Percentiles rank a stretch among this genome's conserved stretches.
phyloP scores from a whole-genome alignment of 306 rosid genomes.

The peach (Prunus persica) region Prunus_persica_NCBIv2 NC_034012.1:4828001-4828500 shows the following conservation, averaged over 20 bases:
- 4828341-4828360: constrained; percentile 33
- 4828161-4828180: constrained; percentile 19
- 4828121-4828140: constrained; percentile 32
- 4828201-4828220: constrained; percentile 63
- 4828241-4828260: constrained; percentile 48
- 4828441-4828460: constrained; percentile 23
- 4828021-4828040: constrained; percentile 38
- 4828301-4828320: constrained; percentile 31
- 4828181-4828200: constrained; percentile 34
- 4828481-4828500: constrained; percentile 39
- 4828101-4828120: constrained; percentile 63
- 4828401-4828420: constrained; percentile 44
- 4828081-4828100: constrained; percentile 45
- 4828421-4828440: constrained; percentile 23
- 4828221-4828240: constrained; percentile 48
- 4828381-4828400: constrained; percentile 32
- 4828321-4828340: constrained; percentile 16
- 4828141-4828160: constrained; percentile 43
- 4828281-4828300: constrained; percentile 40
- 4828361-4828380: constrained; percentile 51
- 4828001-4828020: constrained; percentile 55
- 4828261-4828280: constrained; percentile 39
- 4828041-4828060: constrained; percentile 46
- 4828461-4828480: constrained; percentile 37
- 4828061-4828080: constrained; percentile 33